Percentiles rank a stretch among this genome's conserved stretches.
phyloP scores from a whole-genome alignment of 257 asterid species.

The Fraxinus cuspidata region DNA sequence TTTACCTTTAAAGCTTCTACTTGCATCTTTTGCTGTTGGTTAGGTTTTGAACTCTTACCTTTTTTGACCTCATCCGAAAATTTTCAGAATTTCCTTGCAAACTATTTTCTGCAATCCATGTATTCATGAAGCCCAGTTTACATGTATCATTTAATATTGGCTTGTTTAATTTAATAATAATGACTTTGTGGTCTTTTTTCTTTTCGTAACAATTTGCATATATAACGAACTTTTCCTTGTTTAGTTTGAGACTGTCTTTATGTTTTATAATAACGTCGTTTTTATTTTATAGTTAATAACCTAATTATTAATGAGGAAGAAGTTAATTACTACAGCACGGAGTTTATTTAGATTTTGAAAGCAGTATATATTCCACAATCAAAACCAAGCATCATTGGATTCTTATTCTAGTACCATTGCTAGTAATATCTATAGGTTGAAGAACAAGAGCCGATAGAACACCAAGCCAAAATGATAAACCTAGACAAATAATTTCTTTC shows the following conservation, averaged over 20 bases:
- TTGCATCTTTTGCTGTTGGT: not conserved
- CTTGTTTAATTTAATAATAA: not conserved
- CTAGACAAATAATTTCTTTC: not conserved
- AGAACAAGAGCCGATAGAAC: not conserved
- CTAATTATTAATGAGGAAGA: not conserved
- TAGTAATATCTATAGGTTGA: slow-evolving; percentile 1
- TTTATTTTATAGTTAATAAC: not conserved
- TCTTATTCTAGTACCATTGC: slow-evolving; percentile 4
- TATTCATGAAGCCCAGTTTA: slow-evolving; percentile 7
- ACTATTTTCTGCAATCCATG: not conserved
- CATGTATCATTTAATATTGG: not conserved
- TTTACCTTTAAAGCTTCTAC: not conserved
- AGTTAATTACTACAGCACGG: slow-evolving; percentile 2
- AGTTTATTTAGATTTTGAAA: not conserved
- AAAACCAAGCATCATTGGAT: not conserved
- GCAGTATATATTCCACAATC: slow-evolving; percentile 7
- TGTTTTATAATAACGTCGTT: not conserved
- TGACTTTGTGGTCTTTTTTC: not conserved
- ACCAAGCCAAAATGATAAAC: not conserved
- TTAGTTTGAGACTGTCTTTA: not conserved
- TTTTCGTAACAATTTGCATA: not conserved
- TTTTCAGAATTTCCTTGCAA: not conserved
- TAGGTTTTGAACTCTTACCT: not conserved
- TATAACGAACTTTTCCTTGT: not conserved
- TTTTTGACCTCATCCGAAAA: not conserved